Evolutionary conservation across 148 eudicot genomes (phyloP), one percentile per base, ranked within the genome.

Genomic region (Fagopyrum esculentum): DNA sequence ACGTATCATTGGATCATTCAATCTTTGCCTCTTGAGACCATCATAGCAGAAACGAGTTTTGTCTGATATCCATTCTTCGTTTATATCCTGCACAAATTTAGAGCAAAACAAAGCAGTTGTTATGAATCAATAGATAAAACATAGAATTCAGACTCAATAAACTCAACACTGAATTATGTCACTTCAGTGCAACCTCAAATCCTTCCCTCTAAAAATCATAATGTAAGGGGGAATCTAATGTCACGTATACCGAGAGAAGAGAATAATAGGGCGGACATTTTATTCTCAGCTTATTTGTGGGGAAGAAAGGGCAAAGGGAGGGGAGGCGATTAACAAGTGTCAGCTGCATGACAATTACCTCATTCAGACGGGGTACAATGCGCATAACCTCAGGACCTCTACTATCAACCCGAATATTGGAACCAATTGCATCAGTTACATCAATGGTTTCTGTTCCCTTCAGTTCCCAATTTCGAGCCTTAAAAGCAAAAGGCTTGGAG

Each of bases 371-470:
- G 57, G 99, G 99, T 66, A 90, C 70, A 79, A 96, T 83, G 54
- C 97, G 99, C 99, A 96, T 89, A 80, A 96, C 97, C 85, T 96
- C 99, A 63, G 99, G 99, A 66, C 99, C 99, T 79, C 99, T 92
- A 79, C 98, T 92, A 84, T 92, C 99, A 79, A 96, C 85, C 49
- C 98, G 84, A 74, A 96, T 96, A 77, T 96, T 96, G 11, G 98
- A 96, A 72, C 99, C 99, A 79, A 96, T 92, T 11, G 99, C 98
- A 89, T 96, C 99, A 10, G 94, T 92, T 60, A 96, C 87, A 84
- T 96, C 99, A 74, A 96, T 92, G 85, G 83, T 96, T 80, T 96
- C 98, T 5, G 98, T 96, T 78, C 89, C 91, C 86, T 92, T 96
- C 76, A 96, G 80, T 84, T 96, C 99, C 99, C 99, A 96, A 78